These are phyloP conservation scores for Vanderwaltozyma yarrowii DNA, from an alignment of 805 yeast genomes.

Conservation along the genomic window DNA sequence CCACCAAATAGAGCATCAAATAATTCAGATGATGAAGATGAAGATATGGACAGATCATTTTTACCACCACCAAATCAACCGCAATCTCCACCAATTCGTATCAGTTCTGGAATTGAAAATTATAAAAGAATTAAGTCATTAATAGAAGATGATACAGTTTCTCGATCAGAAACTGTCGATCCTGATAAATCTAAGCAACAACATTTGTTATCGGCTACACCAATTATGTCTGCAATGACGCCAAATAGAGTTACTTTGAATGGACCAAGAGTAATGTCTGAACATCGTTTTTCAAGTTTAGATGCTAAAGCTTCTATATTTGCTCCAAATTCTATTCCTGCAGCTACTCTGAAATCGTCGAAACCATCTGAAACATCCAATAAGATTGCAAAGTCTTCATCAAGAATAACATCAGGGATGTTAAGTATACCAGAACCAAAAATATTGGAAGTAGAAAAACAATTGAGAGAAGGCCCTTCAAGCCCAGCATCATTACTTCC, in stretches of 20 bases:
- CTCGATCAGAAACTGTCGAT: constrained; percentile 30
- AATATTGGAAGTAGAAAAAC: constrained; percentile 32
- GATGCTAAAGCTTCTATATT: constrained; percentile 1
- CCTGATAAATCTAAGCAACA: constrained; percentile 30
- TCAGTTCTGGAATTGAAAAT: constrained; percentile 28
- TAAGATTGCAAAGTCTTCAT: constrained; percentile 8
- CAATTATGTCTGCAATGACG: constrained; percentile 18
- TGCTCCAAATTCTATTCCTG: not conserved
- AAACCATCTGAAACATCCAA: not conserved
- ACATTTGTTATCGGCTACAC: constrained; percentile 26
- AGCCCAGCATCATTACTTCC: constrained; percentile 29
- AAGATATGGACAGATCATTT: constrained; percentile 26
- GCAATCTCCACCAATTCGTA: constrained; percentile 30
- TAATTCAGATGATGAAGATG: constrained; percentile 24
- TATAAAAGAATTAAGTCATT: constrained; percentile 24
- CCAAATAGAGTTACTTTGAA: constrained; percentile 21
- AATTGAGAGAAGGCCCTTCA: constrained; percentile 31
- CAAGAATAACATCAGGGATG: constrained; percentile 37
- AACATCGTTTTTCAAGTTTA: constrained; percentile 5
- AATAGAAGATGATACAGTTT: constrained; percentile 29
- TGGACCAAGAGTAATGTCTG: constrained; percentile 22
- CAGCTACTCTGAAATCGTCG: too few species aligned
- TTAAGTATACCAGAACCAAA: constrained; percentile 36
- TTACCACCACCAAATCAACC: constrained; percentile 31
- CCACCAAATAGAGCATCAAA: constrained; percentile 12